phyloP scores from a whole-genome alignment of 2,329 filamentous ascomycete genomes.

The Colletotrichum camelliae region DNA sequence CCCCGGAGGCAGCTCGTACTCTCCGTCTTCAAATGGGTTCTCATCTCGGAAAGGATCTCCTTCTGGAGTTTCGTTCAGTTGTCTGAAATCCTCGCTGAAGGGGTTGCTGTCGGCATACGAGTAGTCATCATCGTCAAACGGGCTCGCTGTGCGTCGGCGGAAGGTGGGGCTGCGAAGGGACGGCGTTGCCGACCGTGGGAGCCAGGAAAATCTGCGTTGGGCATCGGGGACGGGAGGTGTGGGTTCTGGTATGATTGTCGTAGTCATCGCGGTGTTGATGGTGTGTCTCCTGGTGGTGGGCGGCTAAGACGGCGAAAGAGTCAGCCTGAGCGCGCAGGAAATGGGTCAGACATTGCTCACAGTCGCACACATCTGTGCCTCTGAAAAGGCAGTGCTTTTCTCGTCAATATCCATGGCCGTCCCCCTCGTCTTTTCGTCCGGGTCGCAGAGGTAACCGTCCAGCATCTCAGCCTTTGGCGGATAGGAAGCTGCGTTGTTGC shows the following conservation, averaged over 20 bases:
- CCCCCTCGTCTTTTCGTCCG: background rate
- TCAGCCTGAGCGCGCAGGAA: background rate
- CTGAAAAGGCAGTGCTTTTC: slow-evolving; percentile 16
- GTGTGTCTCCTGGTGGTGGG: background rate
- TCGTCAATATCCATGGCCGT: slow-evolving; percentile 15
- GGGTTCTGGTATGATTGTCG: slow-evolving; percentile 11
- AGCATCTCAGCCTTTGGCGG: background rate
- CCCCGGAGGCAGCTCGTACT: slow-evolving; percentile 9
- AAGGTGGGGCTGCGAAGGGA: slow-evolving; percentile 14
- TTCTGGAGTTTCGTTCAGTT: background rate
- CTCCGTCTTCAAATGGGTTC: slow-evolving; percentile 14
- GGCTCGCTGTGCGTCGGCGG: slow-evolving; percentile 4
- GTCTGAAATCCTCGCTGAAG: slow-evolving; percentile 12
- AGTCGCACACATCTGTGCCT: slow-evolving; percentile 9
- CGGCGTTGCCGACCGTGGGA: slow-evolving; percentile 8
- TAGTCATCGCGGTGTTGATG: slow-evolving; percentile 14
- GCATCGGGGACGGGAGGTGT: background rate
- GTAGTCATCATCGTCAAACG: slow-evolving; percentile 12
- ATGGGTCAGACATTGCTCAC: background rate
- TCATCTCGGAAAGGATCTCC: background rate
- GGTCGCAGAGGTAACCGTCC: background rate
- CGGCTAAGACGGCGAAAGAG: background rate
- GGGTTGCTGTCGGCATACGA: slow-evolving; percentile 12
- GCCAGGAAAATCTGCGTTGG: slow-evolving; percentile 10
- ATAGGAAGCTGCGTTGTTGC: background rate